Base-by-base conservation (phyloP, 306 rosid genomes). In the Pterocarpus santalinus region DNA sequence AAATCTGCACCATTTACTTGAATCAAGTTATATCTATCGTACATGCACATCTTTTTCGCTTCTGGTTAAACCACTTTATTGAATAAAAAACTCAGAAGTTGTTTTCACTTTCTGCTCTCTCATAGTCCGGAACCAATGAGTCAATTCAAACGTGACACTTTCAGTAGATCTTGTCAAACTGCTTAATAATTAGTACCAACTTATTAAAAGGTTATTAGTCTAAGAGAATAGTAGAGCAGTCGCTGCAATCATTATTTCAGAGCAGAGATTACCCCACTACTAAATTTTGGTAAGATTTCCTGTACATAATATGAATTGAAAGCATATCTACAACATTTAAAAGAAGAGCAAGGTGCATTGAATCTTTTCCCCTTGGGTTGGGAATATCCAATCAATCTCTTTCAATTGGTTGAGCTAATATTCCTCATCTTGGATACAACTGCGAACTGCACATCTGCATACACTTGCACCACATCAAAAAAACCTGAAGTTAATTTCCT, bases 41-140 rank as follows among this genome's bases (percentile, higher is more conserved):
- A 55, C 5, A 7, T 9, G 65, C 56, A 52, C 28, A 62, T 61
- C 78, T 7, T 69, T 69, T 51, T 51, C 2, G 63, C 53, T 65
- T 55, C 58, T 16, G 33, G 39, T 65, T 11, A 16, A 72, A 62
- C 30, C 51, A 8, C 22, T 30, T 56, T 71, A 22, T 53, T 41
- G 49, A 53, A 73, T 65, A 55, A 65, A 81, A 49, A 69, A 65
- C 0, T 49, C 43, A 2, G 17, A n/a, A 67, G 53, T 57, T 43
- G 28, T 65, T 67, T 73, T 74, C 69, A 41, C 60, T 67, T 63
- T 79, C 64, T 43, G 61, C 69, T 75, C 44, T 69, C 67, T 77
- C 47, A 52, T 68, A 41, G 75, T 49, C 56, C 73, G 7, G 9
- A 44, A 67, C 69, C 47, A 67, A 60, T 79, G 63, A 73, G 46